Evolutionary conservation across 768 basidiomycete species (phyloP), one percentile per base, ranked within the genome.

Genomic region (Mycena indigotica): DNA sequence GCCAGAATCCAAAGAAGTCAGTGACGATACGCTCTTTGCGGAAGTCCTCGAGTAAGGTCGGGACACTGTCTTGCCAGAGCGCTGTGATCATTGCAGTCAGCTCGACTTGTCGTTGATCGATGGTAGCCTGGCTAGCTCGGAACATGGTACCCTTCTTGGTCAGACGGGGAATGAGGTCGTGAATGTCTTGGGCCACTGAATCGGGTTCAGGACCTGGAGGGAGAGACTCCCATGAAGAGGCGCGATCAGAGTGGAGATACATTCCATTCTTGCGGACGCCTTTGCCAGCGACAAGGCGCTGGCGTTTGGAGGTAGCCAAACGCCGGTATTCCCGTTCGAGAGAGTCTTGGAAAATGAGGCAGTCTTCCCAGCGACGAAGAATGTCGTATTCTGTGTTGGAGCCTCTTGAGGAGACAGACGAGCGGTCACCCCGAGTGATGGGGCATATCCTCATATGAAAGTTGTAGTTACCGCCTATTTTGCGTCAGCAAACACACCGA

Each of bases 321-420:
- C 78, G 76, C 19, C 73, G 64, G 64, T 92, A 93, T 66, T 88
- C 86, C 16, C 67, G 60, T 70, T 91, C 90, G 10, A 93, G 74
- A 2, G 73, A 71, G 40, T 87, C 84, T 68, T 93, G 91, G 65
- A 92, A 86, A 75, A 77, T 82, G 10, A 93, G 74, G 57, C 89
- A 91, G 64, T 93, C 91, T 56, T 91, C 91, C 91, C 91, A 93
- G 45, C 80, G 76, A 25, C 91, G 78, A 84, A 88, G 91, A 32
- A 93, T 77, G 15, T 88, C 86, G 65, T 93, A 93, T 56, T 84
- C 84, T 8, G 70, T 65, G 45, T 72, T 57, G 41, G 76, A 74
- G 17, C 64, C 66, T 28, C 66, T 53, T 4, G 80, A 78, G 21
- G 69, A 76, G 26, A 72, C 58, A 23, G 81, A 82, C 6, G 72